Evolutionary conservation across 441 rosid species (phyloP), one percentile per base, ranked within the genome.

Genomic region (Adansonia grandidieri): DNA sequence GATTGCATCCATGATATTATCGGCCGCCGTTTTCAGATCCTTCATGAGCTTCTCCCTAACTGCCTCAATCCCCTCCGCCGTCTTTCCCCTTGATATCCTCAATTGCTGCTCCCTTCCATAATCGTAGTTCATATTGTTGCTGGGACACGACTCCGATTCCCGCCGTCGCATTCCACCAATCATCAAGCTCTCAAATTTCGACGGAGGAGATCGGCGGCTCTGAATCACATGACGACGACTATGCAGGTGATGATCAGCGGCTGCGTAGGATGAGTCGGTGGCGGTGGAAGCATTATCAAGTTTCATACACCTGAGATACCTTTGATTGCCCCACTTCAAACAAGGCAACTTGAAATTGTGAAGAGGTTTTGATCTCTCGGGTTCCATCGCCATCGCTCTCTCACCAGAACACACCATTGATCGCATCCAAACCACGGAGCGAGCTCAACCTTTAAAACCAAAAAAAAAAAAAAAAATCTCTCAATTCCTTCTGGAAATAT

Each of bases 311-410:
- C 89, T 87, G 54, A 95, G 91, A 14, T 86, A 83, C 48, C 79
- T 82, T 88, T 93, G 97, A 53, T 65, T 81, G 24, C 98, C 98
- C 98, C 98, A 93, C 87, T 89, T 87, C 77, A 93, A 87, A 80
- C 79, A 84, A 56, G 96, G 97, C 11, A 93, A 85, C 69, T 88
- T 71, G 85, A 95, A 92, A 88, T 93, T 95, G 78, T 95, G 98
- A 20, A 95, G 97, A 81, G 80, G 87, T 76, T 85, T 88, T 62
- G 98, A 90, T 89, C 96, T 85, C 88, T 89, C 93, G 1, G 85
- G 79, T 64, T 78, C 84, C 87, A 73, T 84, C 78, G 83, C 87
- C 94, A 84, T 88, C 74, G 48, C 73, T 47, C 57, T 54, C 73
- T 60, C 87, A 37, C 79, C 89, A 62, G 85, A 81, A 66, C 67